Conservation (phyloP, 345 rosid species). For the Rhodomyrtus tomentosa region DNA sequence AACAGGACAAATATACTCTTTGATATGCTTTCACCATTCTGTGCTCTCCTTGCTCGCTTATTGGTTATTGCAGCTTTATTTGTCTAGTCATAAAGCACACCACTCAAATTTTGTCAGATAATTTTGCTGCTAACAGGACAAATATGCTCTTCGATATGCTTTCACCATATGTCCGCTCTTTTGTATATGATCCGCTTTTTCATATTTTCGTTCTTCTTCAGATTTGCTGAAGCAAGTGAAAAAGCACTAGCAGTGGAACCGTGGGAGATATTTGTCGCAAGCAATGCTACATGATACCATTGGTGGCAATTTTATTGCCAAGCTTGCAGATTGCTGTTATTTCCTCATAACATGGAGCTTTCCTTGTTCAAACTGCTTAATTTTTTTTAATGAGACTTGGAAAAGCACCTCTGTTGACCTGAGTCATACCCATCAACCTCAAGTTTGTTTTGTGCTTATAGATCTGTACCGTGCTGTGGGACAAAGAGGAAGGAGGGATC, state of each 20-base stretch:
- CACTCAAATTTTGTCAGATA: background rate
- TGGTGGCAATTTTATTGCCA: background rate
- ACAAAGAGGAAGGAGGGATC: background rate
- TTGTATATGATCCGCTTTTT: background rate
- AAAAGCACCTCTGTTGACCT: background rate
- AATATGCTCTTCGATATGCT: background rate
- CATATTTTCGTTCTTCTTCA: background rate
- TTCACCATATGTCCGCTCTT: background rate
- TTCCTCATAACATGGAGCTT: background rate
- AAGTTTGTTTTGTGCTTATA: background rate
- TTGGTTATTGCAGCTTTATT: background rate
- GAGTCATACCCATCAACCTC: background rate
- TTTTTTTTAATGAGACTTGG: background rate
- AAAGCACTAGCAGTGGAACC: background rate
- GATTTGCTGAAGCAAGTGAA: background rate
- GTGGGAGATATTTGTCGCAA: background rate
- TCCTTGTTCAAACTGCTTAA: background rate
- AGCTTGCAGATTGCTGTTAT: background rate
- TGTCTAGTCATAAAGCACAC: background rate
- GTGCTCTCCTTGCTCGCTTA: background rate
- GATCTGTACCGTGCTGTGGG: background rate
- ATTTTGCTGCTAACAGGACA: background rate
- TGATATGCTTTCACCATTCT: background rate
- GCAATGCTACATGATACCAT: background rate
- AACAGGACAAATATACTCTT: background rate